phyloP scores from a whole-genome alignment of 1,284 basidiomycete genomes.

The Trametes hirsuta region DNA sequence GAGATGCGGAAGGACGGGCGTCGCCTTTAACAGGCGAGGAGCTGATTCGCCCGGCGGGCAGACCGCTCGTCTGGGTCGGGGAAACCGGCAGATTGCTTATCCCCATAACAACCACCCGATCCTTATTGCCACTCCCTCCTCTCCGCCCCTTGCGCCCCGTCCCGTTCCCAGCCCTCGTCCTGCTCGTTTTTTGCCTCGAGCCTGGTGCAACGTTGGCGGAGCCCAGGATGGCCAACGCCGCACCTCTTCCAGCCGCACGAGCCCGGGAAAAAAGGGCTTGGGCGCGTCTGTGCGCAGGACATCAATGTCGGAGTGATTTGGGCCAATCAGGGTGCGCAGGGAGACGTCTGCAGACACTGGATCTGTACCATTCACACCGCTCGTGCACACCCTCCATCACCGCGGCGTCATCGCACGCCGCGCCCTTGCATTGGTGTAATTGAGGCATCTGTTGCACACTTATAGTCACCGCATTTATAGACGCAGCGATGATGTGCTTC shows the following conservation, averaged over 20 bases:
- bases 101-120: slow-evolving; percentile 24
- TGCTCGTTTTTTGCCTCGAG: no score
- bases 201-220: no score
- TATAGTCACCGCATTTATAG: not conserved
- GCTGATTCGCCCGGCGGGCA: slow-evolving; percentile 18
- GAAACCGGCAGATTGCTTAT: slow-evolving; percentile 32
- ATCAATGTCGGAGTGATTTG: slow-evolving; percentile 9
- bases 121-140: slow-evolving; percentile 1
- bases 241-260: no score
- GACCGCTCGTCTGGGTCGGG: slow-evolving; percentile 29
- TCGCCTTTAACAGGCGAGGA: slow-evolving; percentile 19
- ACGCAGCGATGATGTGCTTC: not conserved
- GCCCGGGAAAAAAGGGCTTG: no score
- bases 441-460: no score
- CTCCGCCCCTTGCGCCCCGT: not conserved
- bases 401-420: no score
- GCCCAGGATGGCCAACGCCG: no score
- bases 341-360: not conserved
- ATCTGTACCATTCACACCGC: not conserved
- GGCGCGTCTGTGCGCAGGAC: not conserved
- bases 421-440: no score
- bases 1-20: not conserved
- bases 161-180: no score
- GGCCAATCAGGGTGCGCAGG: slow-evolving; percentile 9
- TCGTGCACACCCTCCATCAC: not conserved